Evolutionary conservation across 2,329 filamentous ascomycete species (phyloP), one percentile per base, ranked within the genome.

Genomic region (Ceratocystis harringtonii): DNA sequence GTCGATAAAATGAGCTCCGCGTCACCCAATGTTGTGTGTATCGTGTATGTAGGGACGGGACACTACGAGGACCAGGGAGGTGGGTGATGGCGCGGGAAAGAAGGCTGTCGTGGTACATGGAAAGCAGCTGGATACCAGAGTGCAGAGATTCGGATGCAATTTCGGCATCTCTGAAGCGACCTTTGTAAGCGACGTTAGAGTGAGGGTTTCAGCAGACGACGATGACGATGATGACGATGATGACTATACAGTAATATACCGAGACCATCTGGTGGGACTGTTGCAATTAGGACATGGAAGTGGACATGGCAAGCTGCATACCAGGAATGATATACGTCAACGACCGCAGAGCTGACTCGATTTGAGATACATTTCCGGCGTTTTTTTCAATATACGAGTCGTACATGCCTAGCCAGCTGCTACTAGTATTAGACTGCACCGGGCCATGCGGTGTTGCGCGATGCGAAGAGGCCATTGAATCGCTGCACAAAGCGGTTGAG

Each of bases 251-350:
- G 10, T 41, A 41, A 41, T 41, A 44, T 17, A 41, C 36, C 36
- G 36, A 41, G 36, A 10, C 36, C 36, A 41, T 41, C 10, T 45
- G 28, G 36, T 32, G 12, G 64, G 36, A 63, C n/a, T 44, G 41
- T 28, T 48, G 32, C 25, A 64, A 73, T 66, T 73, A 41, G 55
- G 55, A 32, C n/a, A 32, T 12, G 22, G 52, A 30, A 25, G 52
- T 28, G n/a, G 7, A 41, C 19, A 28, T 52, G 22, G 48, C n/a
- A 22, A 50, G 19, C 17, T 62, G 30, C 66, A 17, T 63, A 85
- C 88, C 92, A 66, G 92, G 94, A 62, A 97, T 94, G 69, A 99
- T 91, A 74, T 99, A 99, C 61, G 92, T 96, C 69, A 99, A 78
- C 32, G 91, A 96, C 48, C 94, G 85, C 72, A 99, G 78, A 15